Evolutionary conservation across 164 flowering plant species (phyloP).

Genomic region (Stephania japonica): DNA sequence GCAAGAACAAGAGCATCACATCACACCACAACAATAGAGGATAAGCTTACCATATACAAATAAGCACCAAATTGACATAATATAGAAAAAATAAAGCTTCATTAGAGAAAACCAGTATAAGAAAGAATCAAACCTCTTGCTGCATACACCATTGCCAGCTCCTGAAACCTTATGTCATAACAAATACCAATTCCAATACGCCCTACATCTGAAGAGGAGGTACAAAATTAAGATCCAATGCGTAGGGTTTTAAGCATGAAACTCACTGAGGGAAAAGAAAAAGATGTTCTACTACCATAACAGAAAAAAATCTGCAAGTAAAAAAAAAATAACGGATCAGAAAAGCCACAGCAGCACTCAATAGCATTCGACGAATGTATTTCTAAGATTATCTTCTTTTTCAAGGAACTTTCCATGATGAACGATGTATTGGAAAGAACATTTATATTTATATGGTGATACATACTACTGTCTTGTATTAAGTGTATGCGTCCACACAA

Average conservation of each 20-base stretch:
- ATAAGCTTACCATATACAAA: too few relatives aligned
- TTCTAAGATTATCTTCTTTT: too few relatives aligned
- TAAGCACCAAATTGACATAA: neutral
- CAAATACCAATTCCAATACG: constrained; percentile 96
- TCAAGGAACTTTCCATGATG: too few relatives aligned
- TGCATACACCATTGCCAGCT: constrained; percentile 85
- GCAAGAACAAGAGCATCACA: neutral
- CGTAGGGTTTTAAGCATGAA: neutral
- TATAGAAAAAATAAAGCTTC: neutral
- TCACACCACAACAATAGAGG: neutral
- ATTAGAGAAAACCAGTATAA: neutral
- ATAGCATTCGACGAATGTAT: too few relatives aligned
- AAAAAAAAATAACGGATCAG: neutral
- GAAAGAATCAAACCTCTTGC: constrained; percentile 65
- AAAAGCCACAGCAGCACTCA: neutral
- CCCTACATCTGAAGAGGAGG: constrained; percentile 61
- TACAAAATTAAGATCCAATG: neutral
- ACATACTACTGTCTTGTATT: too few relatives aligned
- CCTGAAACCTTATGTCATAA: constrained; percentile 89
- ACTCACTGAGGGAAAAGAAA: neutral
- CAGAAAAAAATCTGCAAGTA: too few relatives aligned
- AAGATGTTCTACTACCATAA: neutral
- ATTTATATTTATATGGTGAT: too few relatives aligned
- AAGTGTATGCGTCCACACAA: too few relatives aligned
- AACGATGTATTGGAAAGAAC: too few relatives aligned